Base-by-base conservation (phyloP, 768 basidiomycete species). In the Lentinula sp. region DNA sequence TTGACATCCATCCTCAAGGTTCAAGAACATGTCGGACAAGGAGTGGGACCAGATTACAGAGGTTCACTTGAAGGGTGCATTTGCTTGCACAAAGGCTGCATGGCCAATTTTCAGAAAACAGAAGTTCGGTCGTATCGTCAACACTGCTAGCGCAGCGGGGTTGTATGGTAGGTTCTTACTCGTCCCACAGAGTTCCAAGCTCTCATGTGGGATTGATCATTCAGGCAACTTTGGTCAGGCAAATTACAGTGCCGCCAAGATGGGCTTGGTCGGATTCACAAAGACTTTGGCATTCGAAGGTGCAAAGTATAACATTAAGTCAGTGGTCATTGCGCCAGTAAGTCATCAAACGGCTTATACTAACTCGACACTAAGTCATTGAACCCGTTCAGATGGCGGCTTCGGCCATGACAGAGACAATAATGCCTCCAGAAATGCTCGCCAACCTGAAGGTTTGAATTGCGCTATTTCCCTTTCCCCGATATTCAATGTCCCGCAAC, bases 171-270 rank as follows among this genome's bases (percentile, higher is more conserved):
- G 42, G 82, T 70, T 53, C 21, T 45, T 28, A 35, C 46, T 9
- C 57, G 40, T 35, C 49, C 57, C 31, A 3, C 1, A 10, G 51
- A 34, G 10, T 13, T 35, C 37, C 45, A 45, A 42, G 45, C 51
- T 39, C 15, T 9, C 59, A 21, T 37, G 34, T 18, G 10, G 39
- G 16, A 16, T 35, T 37, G n/a, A 18, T 35, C 9, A 50, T 34
- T 10, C 63, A 92, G 90, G 94, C 7, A 98, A 96, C 77, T 91
- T 96, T 70, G 97, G 97, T 9, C 95, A 98, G 74, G 88, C 94
- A 11, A 99, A 98, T 73, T 99, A 98, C 73, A 95, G 94, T 51
- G 93, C 96, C 2, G 96, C 95, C 1, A 98, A 99, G 81, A 95
- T 97, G 93, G 94, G 88, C 65, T 83, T 99, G 39, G 81, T 98